Evolutionary conservation across 2,329 filamentous ascomycete species (phyloP), one percentile per base, ranked within the genome.

Genomic region (Phaeosphaeria sp.): DNA sequence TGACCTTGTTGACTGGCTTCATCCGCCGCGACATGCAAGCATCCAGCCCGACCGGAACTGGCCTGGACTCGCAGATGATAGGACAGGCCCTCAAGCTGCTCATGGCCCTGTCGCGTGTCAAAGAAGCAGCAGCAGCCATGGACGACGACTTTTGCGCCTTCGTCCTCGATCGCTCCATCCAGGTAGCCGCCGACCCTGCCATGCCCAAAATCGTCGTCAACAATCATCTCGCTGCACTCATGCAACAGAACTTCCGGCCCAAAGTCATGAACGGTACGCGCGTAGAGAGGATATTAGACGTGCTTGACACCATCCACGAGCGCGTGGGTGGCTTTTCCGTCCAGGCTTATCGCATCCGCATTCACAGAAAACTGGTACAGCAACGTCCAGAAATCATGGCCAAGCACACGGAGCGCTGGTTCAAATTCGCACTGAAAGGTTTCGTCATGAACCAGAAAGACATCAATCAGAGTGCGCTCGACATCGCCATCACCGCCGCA

Each of bases 241-340:
- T 89, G 46, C 87, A 90, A 46, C 93, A 97, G 70, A 90, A 88
- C 60, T 97, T 98, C 66, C 80, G 88, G 0, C 66, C 86, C 1
- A 90, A 89, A 63, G 84, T 92, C 36, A 90, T 97, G 85, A 93
- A 87, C 0, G 77, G 82, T 3, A 85, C 90, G 48, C 87, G 92
- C 52, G 85, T 91, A 1, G 87, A 88, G 30, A 87, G 87, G 39
- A 81, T 97, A 13, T 81, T 99, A 11, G 81, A 84, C 1, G 85
- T 88, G 0, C 79, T 98, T 7, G 87, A 91, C 71, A 85, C 84
- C 6, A 87, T 97, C 36, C 89, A 92, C 54, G 83, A 90, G 2
- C 86, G 90, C 52, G 80, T 94, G 43, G 89, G 85, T 58, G 93
- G 93, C 18, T 96, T 93, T 72, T 92, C 90, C 59, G 90, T 96